Evolutionary conservation across 1,284 basidiomycete species (phyloP).

Genomic region (Ustilago hordei): DNA sequence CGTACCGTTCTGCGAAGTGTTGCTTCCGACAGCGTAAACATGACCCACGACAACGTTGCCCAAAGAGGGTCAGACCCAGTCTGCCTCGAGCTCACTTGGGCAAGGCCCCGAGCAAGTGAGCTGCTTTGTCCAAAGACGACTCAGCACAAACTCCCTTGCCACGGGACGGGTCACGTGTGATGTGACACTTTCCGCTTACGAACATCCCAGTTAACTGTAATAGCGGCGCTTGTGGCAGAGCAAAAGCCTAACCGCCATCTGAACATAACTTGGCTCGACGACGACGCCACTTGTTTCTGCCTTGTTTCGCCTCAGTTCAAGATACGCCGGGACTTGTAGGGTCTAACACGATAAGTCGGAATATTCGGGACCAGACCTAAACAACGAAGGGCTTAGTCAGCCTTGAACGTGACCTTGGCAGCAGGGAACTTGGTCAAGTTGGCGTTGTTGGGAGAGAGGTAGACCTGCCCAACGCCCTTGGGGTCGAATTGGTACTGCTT

Average conservation of each 20-base stretch:
- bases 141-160: too few species aligned
- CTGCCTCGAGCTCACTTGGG: too few species aligned
- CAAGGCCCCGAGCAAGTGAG: too few species aligned
- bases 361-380: too few species aligned
- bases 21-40: conserved; percentile 10
- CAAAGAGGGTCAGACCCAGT: too few species aligned
- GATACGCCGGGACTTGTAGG: not conserved
- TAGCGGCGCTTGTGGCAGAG: not conserved
- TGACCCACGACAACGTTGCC: conserved; percentile 18
- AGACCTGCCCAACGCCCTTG: conserved; percentile 11
- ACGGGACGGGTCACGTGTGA: too few species aligned
- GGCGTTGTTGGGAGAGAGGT: conserved; percentile 8
- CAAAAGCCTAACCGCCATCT: not conserved
- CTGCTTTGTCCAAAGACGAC: too few species aligned
- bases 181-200: too few species aligned
- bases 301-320: conserved; percentile 3
- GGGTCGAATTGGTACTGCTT: conserved; percentile 25
- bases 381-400: not conserved
- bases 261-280: not conserved
- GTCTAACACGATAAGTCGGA: too few species aligned
- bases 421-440: conserved; percentile 34
- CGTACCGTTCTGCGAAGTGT: conserved; percentile 9
- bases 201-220: not conserved
- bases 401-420: conserved; percentile 22
- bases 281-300: conserved; percentile 8